Conservation (phyloP, 345 rosid genomes). For the Brassica cretica region DNA sequence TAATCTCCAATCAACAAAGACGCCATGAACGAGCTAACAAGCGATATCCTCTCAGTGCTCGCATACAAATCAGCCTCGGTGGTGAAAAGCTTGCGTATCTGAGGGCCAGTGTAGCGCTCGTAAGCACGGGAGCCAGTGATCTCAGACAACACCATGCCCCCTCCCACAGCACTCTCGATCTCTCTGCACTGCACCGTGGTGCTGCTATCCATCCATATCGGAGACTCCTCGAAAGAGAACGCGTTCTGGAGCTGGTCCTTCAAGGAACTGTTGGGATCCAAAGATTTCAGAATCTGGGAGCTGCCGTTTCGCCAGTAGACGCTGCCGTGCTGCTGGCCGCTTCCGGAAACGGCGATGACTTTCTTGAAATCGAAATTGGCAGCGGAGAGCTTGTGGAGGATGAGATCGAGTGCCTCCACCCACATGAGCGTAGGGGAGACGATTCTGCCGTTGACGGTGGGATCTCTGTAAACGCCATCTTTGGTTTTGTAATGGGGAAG, state of each 20-base stretch:
- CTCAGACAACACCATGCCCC: conserved; percentile 69
- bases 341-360: conserved; percentile 79
- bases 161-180: conserved; percentile 88
- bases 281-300: conserved; percentile 50
- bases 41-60: conserved; percentile 79
- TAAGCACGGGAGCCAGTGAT: conserved; percentile 76
- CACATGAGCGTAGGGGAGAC: conserved; percentile 98
- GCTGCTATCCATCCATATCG: conserved; percentile 96
- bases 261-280: conserved; percentile 56
- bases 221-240: conserved; percentile 75
- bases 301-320: conserved; percentile 83
- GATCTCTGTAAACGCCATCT: conserved; percentile 75
- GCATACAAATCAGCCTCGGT: conserved; percentile 50
- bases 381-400: conserved; percentile 57
- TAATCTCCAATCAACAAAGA: not conserved
- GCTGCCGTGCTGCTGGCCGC: conserved; percentile 99
- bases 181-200: conserved; percentile 77
- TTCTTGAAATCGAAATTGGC: conserved; percentile 65
- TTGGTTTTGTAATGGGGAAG: conserved; percentile 40
- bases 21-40: conserved; percentile 80
- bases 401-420: conserved; percentile 92
- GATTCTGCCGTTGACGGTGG: conserved; percentile 62
- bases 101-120: conserved; percentile 89
- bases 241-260: conserved; percentile 64
- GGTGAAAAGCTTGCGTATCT: conserved; percentile 68